These are phyloP conservation scores for Paecilomyces variotii DNA, from an alignment of 2,329 filamentous ascomycete species.

Conservation along the genomic window DNA sequence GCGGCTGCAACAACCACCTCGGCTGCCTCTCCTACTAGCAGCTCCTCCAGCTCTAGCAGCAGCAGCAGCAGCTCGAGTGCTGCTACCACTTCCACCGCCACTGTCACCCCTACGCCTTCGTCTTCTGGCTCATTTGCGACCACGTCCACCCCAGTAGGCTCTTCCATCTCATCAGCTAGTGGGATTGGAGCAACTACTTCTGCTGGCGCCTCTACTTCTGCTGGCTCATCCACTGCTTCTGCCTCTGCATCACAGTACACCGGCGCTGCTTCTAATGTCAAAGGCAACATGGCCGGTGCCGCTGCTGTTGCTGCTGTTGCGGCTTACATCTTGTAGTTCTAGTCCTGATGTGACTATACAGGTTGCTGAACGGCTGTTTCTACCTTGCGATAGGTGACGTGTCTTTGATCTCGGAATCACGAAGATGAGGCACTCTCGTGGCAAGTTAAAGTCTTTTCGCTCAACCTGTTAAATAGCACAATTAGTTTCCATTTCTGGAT, in stretches of 20 bases:
- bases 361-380: not conserved
- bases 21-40: not conserved
- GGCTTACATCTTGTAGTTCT: not conserved
- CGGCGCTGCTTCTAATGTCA: not conserved
- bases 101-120: not conserved
- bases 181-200: not conserved
- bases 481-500: not conserved
- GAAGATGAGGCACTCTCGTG: not conserved
- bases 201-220: not conserved
- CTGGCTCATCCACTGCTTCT: not conserved
- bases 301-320: not conserved
- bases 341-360: not conserved
- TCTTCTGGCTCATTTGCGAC: not conserved
- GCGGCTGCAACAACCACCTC: not conserved
- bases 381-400: not conserved
- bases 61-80: not conserved
- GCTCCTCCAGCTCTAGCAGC: not conserved
- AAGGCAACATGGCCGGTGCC: not conserved
- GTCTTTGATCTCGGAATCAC: not conserved
- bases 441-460: not conserved
- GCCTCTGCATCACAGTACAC: not conserved
- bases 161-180: not conserved
- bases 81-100: not conserved
- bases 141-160: not conserved
- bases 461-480: no score